phyloP scores from a whole-genome alignment of 2,329 filamentous ascomycete species.

The Fusarium sp. region DNA sequence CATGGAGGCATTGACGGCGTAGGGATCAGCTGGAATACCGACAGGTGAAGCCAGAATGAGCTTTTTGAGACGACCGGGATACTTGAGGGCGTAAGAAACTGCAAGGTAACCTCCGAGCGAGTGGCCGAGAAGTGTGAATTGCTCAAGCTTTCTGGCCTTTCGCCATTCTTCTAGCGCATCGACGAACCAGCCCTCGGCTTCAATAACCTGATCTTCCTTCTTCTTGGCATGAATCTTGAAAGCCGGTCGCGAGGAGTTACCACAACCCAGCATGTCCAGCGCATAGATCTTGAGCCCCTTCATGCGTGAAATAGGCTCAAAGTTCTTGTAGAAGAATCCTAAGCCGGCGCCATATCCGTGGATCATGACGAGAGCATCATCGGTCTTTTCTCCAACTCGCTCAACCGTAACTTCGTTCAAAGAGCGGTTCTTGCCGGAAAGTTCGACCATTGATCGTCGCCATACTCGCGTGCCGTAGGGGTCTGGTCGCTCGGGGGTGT shows the following conservation, averaged over 20 bases:
- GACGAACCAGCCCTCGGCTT: constrained; percentile 96
- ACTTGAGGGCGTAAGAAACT: constrained; percentile 95
- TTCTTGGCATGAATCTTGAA: constrained; percentile 90
- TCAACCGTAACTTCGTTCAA: constrained; percentile 96
- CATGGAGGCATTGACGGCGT: constrained; percentile 84
- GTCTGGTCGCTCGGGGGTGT: constrained; percentile 68
- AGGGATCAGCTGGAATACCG: constrained; percentile 93
- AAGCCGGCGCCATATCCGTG: constrained; percentile 97
- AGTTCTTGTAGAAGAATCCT: constrained; percentile 99
- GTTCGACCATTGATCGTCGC: constrained; percentile 84
- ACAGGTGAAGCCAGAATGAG: constrained; percentile 95
- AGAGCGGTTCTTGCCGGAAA: constrained; percentile 87
- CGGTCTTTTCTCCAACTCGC: constrained; percentile 79
- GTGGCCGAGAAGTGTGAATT: constrained; percentile 93
- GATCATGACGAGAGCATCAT: constrained; percentile 93
- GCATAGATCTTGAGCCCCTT: constrained; percentile 91
- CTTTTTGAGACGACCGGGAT: constrained; percentile 94
- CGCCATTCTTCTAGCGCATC: constrained; percentile 98
- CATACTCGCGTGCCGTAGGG: constrained; percentile 88
- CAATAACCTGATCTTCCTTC: constrained; percentile 81
- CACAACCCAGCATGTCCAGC: constrained; percentile 96
- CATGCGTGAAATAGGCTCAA: constrained; percentile 84
- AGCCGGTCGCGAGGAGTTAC: constrained; percentile 83
- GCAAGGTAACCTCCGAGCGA: constrained; percentile 95
- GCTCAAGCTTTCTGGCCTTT: constrained; percentile 86